These are phyloP conservation scores for Backusella tuberculispora DNA, from an alignment of 192 early-diverging fungal genomes.

Conservation along the genomic window DNA sequence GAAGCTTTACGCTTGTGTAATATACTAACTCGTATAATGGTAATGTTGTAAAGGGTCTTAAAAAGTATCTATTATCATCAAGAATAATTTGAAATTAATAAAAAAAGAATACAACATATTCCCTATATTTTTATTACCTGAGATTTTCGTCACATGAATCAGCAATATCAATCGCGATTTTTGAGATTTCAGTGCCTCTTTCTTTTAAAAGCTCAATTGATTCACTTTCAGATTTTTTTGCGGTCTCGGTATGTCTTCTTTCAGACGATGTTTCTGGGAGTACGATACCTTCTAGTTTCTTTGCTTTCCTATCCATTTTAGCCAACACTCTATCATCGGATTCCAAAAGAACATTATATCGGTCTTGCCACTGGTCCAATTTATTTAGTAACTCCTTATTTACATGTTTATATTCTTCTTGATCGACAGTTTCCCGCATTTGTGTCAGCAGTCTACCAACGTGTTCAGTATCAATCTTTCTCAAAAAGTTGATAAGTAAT, in stretches of 20 bases:
- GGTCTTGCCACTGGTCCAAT: not conserved
- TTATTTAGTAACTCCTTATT: not conserved
- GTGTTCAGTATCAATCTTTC: constrained; percentile 32
- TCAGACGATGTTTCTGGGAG: constrained; percentile 31
- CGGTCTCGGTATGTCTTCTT: constrained; percentile 48
- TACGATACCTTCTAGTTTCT: constrained; percentile 38
- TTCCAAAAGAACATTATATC: not conserved
- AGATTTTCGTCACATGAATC: constrained; percentile 47
- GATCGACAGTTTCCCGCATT: constrained; percentile 12
- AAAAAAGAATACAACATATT: not conserved
- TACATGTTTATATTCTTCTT: not conserved
- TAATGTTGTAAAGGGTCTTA: constrained; percentile 57
- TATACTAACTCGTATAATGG: constrained; percentile 85
- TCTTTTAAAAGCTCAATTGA: constrained; percentile 39
- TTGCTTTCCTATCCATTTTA: constrained; percentile 9
- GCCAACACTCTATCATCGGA: not conserved
- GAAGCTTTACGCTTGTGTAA: constrained; percentile 68
- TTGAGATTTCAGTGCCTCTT: constrained; percentile 43
- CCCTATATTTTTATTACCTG: constrained; percentile 36
- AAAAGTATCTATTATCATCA: not conserved
- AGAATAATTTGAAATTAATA: not conserved
- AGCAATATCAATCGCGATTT: constrained; percentile 42
- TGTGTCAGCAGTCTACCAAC: constrained; percentile 16
- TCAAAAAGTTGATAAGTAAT: constrained; percentile 44
- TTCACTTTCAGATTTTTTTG: constrained; percentile 46